Base-by-base conservation (phyloP, 1,284 basidiomycete species). In the Moesziomyces antarcticus region DNA sequence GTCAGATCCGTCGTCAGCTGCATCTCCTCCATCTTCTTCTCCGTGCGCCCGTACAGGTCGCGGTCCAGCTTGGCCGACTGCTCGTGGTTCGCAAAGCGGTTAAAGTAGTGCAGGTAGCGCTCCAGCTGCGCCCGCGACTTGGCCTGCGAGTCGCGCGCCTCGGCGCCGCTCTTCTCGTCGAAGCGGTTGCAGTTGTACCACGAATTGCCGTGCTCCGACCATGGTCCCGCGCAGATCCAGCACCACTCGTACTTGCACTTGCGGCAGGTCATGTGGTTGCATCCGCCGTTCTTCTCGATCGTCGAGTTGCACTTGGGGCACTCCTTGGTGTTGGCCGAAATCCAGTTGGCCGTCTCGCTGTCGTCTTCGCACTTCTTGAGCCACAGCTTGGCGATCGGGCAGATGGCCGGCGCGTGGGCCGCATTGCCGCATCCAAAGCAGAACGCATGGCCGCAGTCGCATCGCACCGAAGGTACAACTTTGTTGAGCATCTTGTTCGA, bases 21-120 rank as follows among this genome's bases (percentile, higher is more conserved):
- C 92, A 99, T 96, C 86, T 97, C 93, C 85, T 98, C 94, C 96
- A 99, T 99, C 90, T 98, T 98, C 89, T 95, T 95, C 88, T 99
- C 95, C 3, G 95, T 98, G 86, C 94, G 93, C 57, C 88, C 88
- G 85, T 97, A 95, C 51, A 98, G 87, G 78, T 98, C 93, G 20
- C 93, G 87, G 24, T 97, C 95, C 43, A 99, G 90, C 85, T 94
- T 95, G 50, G 95, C 94, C 14, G 94, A 97, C 85, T 97, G 95
- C 84, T 98, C 95, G 86, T 99, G 96, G 85, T 99, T 99, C 11
- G 95, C 93, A 90, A 92, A 99, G 33, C 82, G 78, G 50, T 84
- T 84, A 37, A 84, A 84, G 68, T 83, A 84, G 62, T 80, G 79
- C n/a, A 99, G 89, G 85, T 99, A 99, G 33, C 96, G 89, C 84